A percentile compares a stretch with the other conserved stretches of the same genome.
phyloP scores from a whole-genome alignment of 1,284 basidiomycete species.

The Neonothopanus nambi region DNA sequence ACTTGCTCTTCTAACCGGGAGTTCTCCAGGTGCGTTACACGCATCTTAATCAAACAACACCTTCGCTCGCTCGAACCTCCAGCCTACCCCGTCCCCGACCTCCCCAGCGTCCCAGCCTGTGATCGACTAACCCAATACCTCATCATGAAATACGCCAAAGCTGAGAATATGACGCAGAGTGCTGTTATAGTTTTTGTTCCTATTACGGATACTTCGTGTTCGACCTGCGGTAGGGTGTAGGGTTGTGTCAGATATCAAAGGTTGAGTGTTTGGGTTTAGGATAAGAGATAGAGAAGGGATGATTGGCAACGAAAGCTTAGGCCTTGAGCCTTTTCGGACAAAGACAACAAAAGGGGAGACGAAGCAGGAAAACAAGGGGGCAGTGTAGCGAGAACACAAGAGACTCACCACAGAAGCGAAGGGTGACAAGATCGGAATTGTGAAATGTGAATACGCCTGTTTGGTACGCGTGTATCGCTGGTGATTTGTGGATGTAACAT shows the following conservation, averaged over 20 bases:
- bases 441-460: constrained; percentile 52
- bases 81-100: too few species aligned
- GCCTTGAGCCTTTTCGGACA: too few species aligned
- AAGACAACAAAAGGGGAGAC: too few species aligned
- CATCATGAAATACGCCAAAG: constrained; percentile 40
- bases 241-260: neutral
- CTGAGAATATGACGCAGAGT: constrained; percentile 35
- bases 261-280: too few species aligned
- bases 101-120: neutral
- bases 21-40: too few species aligned
- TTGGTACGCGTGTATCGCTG: constrained; percentile 25
- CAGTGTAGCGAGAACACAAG: neutral
- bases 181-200: constrained; percentile 44
- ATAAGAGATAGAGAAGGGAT: too few species aligned
- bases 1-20: too few species aligned
- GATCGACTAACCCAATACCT: constrained; percentile 30
- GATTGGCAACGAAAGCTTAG: too few species aligned
- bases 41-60: too few species aligned
- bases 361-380: too few species aligned
- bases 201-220: constrained; percentile 60
- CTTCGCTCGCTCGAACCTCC: too few species aligned
- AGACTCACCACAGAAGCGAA: constrained; percentile 64
- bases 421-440: constrained; percentile 68
- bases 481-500: constrained; percentile 34
- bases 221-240: constrained; percentile 43